These are phyloP conservation scores for Umbelopsis vinacea DNA, from an alignment of 192 early-diverging fungal genomes.

Conservation along the genomic window DNA sequence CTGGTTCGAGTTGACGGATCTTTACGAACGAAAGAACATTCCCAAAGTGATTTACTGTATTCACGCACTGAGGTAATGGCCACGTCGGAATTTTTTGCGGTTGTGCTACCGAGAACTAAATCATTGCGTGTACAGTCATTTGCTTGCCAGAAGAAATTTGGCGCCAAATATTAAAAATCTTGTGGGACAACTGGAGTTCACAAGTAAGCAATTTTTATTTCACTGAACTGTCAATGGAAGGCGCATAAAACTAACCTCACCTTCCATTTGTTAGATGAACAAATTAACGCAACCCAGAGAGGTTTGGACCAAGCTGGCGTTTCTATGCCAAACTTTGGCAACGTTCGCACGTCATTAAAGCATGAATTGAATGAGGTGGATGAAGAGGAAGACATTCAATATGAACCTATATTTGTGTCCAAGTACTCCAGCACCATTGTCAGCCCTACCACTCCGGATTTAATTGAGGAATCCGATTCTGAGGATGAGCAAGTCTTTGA, in stretches of 20 bases:
- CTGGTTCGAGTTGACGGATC: constrained; percentile 96
- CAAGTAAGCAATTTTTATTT: constrained; percentile 50
- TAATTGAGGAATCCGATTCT: constrained; percentile 47
- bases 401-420: constrained; percentile 7
- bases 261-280: constrained; percentile 52
- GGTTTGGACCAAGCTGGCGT: constrained; percentile 83
- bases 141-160: constrained; percentile 81
- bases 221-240: too few species aligned
- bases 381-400: constrained; percentile 32
- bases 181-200: constrained; percentile 91
- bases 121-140: constrained; percentile 65
- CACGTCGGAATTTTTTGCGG: not conserved
- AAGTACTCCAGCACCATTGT: not conserved
- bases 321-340: constrained; percentile 88
- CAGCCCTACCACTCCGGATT: constrained; percentile 31
- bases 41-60: constrained; percentile 99
- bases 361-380: constrained; percentile 49
- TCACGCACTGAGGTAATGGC: constrained; percentile 82
- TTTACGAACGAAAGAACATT: constrained; percentile 99
- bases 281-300: constrained; percentile 77
- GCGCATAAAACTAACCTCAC: constrained; percentile 13
- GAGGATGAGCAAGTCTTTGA: constrained; percentile 31
- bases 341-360: constrained; percentile 72
- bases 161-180: constrained; percentile 92
- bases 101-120: not conserved